Base-by-base conservation (phyloP, 1,284 basidiomycete species). In the Cryptococcus maquisensis region DNA sequence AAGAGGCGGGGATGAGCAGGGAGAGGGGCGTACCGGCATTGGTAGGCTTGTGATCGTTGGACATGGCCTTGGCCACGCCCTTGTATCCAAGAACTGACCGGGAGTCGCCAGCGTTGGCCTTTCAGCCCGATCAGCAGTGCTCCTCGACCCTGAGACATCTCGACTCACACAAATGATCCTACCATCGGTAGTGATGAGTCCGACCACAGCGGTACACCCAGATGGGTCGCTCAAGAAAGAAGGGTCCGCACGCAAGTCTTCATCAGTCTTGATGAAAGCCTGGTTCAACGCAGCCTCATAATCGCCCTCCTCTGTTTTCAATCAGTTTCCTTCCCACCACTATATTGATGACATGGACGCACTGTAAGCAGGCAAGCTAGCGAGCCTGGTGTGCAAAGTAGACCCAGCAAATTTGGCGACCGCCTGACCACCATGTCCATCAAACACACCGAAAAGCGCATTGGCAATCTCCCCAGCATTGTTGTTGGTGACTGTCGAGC, bases 91-190 rank as follows among this genome's bases (percentile, higher is more conserved):
- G 80, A n/a, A 98, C 91, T 26, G 88, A 86, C 66, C 96, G 81
- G 16, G 96, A 98, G 77, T 99, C 96, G 47, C 96, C 96, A 15
- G 96, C 91, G 72, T 99, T 99, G 37, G 96, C 96, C 92, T 95
- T 63, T 16, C 3, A 4, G 6, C 28, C 10, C 28, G 28, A 32
- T 32, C 28, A 32, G 28, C 10, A 18, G 18, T 42, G 10, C 40
- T 18, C 10, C n/a, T 20, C 40, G 4, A 3, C 5, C 10, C 21
- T n/a, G 20, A 24, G 6, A 21, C 32, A 12, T 12, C 16, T 79
- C 83, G 57, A 81, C 93, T 85, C 55, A 90, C 88, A 69, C 86
- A 86, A 60, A 96, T 84, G 75, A 86, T 86, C 37, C 74, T 63
- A 42, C 83, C 82, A 69, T 91, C 86, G 39, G 80, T 73, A 10